phyloP scores from a whole-genome alignment of 2,329 filamentous ascomycete genomes.

The Gremmenia infestans region DNA sequence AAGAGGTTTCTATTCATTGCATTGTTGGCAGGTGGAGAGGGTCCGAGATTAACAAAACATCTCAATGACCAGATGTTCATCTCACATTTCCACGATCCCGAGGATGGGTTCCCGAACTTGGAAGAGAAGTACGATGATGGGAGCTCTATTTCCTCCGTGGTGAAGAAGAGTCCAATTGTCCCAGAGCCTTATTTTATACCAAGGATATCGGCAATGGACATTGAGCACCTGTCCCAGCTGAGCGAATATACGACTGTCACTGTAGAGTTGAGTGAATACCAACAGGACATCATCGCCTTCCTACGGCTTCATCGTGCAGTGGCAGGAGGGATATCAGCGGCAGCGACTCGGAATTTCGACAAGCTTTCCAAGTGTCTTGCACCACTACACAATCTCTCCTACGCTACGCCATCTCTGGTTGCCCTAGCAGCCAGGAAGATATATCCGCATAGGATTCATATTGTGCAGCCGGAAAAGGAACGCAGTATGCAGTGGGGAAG shows the following conservation, averaged over 20 bases:
- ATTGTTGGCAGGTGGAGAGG: constrained; percentile 52
- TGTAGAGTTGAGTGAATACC: constrained; percentile 75
- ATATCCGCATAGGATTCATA: constrained; percentile 76
- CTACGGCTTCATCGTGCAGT: constrained; percentile 85
- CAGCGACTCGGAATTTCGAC: constrained; percentile 73
- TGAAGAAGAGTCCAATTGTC: constrained; percentile 25
- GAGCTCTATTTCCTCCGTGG: constrained; percentile 29
- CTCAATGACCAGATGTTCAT: constrained; percentile 83
- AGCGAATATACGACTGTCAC: constrained; percentile 58
- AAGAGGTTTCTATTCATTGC: constrained; percentile 77
- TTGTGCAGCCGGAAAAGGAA: constrained; percentile 67
- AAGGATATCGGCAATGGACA: constrained; percentile 25
- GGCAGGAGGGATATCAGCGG: constrained; percentile 68
- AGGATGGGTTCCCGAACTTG: constrained; percentile 69
- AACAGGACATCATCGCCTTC: constrained; percentile 83
- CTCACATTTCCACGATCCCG: constrained; percentile 73
- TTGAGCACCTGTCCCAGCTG: constrained; percentile 39
- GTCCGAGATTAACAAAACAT: constrained; percentile 49
- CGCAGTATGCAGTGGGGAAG: constrained; percentile 94
- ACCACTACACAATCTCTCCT: constrained; percentile 74
- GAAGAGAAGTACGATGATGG: constrained; percentile 50
- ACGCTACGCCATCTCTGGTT: constrained; percentile 78
- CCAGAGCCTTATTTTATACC: constrained; percentile 16
- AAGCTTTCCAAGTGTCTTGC: constrained; percentile 64
- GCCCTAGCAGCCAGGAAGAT: constrained; percentile 79